Evolutionary conservation across 495 filamentous ascomycete species (phyloP).

Genomic region (Daldinia concentrica): DNA sequence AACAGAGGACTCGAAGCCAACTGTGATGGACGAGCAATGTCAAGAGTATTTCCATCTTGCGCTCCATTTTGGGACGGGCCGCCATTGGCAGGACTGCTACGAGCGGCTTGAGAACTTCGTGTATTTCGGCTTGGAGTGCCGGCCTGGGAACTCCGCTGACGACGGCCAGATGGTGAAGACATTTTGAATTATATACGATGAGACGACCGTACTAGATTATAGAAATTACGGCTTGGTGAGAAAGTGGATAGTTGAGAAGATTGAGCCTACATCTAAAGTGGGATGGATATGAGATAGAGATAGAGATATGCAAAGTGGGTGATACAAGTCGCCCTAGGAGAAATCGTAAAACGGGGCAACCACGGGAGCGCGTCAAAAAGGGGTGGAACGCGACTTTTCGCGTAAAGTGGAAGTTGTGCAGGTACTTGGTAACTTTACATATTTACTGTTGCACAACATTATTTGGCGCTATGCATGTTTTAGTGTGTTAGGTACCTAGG

Average conservation of each 20-base stretch:
- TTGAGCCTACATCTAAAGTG: slow-evolving; percentile 10
- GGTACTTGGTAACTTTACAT: slow-evolving; percentile 11
- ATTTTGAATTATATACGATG: slow-evolving; percentile 49
- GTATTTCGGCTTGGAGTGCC: slow-evolving; percentile 64
- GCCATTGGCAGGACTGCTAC: slow-evolving; percentile 61
- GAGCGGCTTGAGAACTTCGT: slow-evolving; percentile 60
- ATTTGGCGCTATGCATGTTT: slow-evolving; percentile 10
- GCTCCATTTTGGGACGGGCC: slow-evolving; percentile 55
- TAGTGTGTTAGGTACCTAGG: background rate
- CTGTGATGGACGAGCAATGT: slow-evolving; percentile 53
- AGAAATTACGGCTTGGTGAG: slow-evolving; percentile 15
- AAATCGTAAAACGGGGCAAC: slow-evolving; percentile 30
- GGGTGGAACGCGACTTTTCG: slow-evolving; percentile 38
- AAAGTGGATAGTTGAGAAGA: slow-evolving; percentile 18
- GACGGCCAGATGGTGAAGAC: slow-evolving; percentile 68
- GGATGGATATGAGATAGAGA: background rate
- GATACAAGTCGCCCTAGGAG: slow-evolving; percentile 15
- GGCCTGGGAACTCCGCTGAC: slow-evolving; percentile 64
- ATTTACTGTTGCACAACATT: slow-evolving; percentile 9
- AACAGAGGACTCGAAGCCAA: slow-evolving; percentile 83
- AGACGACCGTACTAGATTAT: background rate
- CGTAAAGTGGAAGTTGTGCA: slow-evolving; percentile 43
- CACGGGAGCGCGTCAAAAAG: slow-evolving; percentile 26
- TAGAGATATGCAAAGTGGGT: background rate
- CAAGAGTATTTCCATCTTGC: slow-evolving; percentile 57